Base-by-base conservation (phyloP, 495 filamentous ascomycete species). In the Lophiotrema nucula region DNA sequence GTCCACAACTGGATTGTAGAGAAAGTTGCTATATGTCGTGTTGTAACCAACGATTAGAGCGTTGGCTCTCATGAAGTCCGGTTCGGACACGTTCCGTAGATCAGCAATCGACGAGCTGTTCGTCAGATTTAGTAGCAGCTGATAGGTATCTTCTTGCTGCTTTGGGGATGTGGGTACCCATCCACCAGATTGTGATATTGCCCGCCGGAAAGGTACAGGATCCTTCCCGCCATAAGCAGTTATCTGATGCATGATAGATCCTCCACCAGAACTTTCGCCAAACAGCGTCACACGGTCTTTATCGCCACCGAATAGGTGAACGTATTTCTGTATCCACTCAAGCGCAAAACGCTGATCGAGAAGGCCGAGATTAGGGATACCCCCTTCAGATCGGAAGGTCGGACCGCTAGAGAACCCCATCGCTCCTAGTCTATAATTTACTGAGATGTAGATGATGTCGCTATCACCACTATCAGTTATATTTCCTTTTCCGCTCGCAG, bases 191-290 rank as follows among this genome's bases (percentile, higher is more conserved):
- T 82, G 80, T 1, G 76, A 22, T 3, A 73, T 50, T 18, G 68
- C 70, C 46, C 65, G 67, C 18, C 61, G 57, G 62, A 73, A 73
- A 12, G 69, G 70, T n/a, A 60, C 65, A 5, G 61, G 50, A 6
- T 60, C 67, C 13, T 44, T 42, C 41, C 70, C 70, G 10, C 69
- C 70, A 46, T 69, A 73, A 28, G 0, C 62, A 25, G 70, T 85
- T 48, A 88, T 75, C 56, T 88, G 86, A 60, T 88, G 84, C 69
- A 88, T 72, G 52, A 87, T 78, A 16, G 76, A 79, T 0, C 82
- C 83, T 3, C 72, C 88, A n/a, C 88, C 88, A 1, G 88, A 85
- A 11, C 81, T 86, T 57, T 87, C 78, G 18, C 88, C 88, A 54
- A 82, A 78, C 3, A 88, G 74, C 1, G 85, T 88, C 23, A 89